phyloP scores from a whole-genome alignment of 257 asterid species.

The Solanum bulbocastanum region DNA sequence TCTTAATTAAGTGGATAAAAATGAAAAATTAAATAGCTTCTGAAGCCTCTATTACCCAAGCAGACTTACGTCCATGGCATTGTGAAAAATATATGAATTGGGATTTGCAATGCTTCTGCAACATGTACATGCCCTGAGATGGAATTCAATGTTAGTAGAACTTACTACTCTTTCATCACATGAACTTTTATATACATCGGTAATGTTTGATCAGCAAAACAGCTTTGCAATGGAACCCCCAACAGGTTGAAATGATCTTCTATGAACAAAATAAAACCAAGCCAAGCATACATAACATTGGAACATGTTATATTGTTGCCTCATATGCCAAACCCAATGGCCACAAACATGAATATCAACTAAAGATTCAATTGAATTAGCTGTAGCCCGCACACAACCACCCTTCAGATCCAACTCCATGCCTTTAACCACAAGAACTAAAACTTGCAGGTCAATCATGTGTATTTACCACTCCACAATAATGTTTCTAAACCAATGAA shows the following conservation, averaged over 20 bases:
- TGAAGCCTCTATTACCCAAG: conserved; percentile 5
- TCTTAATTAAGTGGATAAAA: conserved; percentile 6
- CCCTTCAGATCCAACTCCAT: neutral
- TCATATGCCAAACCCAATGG: neutral
- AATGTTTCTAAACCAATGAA: neutral
- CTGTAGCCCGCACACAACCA: neutral
- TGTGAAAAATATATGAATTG: conserved; percentile 77
- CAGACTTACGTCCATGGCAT: conserved; percentile 98
- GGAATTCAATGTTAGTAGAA: neutral
- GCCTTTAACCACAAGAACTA: neutral
- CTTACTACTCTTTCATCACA: neutral
- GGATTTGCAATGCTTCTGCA: conserved; percentile 76
- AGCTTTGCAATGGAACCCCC: neutral
- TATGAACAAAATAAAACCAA: neutral
- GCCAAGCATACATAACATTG: neutral
- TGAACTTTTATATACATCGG: neutral
- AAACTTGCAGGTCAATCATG: neutral
- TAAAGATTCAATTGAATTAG: neutral
- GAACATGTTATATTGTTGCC: neutral
- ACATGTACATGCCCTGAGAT: conserved; percentile 78
- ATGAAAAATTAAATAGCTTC: neutral
- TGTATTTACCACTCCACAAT: neutral
- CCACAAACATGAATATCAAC: neutral
- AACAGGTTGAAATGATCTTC: neutral
- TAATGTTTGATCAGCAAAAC: neutral